Evolutionary conservation across 129 eudicot genomes (phyloP), one percentile per base, ranked within the genome.

Genomic region (Artemisia annua): DNA sequence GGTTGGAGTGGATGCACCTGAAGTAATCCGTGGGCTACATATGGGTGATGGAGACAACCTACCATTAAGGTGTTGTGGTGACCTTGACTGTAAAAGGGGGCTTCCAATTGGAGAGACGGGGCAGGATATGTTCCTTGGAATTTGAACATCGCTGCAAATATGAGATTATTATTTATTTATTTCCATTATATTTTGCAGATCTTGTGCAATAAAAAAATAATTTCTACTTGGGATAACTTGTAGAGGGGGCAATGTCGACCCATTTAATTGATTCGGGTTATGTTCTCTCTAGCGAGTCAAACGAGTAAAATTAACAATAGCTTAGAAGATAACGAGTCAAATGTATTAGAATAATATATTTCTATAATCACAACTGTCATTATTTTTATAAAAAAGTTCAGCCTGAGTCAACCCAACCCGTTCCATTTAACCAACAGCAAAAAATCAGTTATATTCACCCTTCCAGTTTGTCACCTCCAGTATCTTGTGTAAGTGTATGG

Each of bases 41-140:
- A 94, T 87, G 46, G 98, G 97, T 11, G 98, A 89, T 1, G 98
- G 97, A 53, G 98, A 84, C 86, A 90, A 75, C 79, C 87, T 77
- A 32, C 97, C 97, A 39, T 77, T 90, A 13, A 88, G 63, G 74
- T 94, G 96, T 63, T 85, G 98, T 24, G 97, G 96, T 59, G 96
- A 90, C 75, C 96, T 75, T 74, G 97, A 74, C 69, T 88, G 84
- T 68, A 87, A 64, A 63, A 94, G 89, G 8, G 99, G 97, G 73
- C 99, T 94, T 54, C 99, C 97, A 11, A 94, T 90, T 73, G 99
- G 99, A 70, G 99, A 94, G 58, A 94, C 99, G 0, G 99, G 99
- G 70, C 97, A 90, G 4, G 99, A 93, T 67, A 93, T 81, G 75
- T 93, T 88, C 74, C 97, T 82, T 18, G 93, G 85, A 55, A 83